Conservation (phyloP, 768 basidiomycete species). For the Dacryopinax primogenitus region DNA sequence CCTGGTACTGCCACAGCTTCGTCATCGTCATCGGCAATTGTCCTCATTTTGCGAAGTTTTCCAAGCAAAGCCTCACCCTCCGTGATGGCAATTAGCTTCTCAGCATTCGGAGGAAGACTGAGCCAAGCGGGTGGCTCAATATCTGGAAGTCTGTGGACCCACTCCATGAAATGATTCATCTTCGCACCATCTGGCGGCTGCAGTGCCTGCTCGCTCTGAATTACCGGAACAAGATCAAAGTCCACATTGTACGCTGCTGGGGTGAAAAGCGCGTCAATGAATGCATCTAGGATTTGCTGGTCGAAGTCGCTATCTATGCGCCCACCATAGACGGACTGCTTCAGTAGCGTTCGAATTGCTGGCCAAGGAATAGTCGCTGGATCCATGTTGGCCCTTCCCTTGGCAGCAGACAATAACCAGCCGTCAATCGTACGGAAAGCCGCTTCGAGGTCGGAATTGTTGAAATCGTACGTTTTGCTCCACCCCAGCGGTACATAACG, state of each 20-base stretch:
- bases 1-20: slow-evolving; percentile 39
- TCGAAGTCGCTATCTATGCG: slow-evolving; percentile 92
- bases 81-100: slow-evolving; percentile 77
- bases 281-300: slow-evolving; percentile 81
- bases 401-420: slow-evolving; percentile 69
- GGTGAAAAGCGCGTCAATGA: slow-evolving; percentile 83
- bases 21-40: slow-evolving; percentile 75
- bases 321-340: slow-evolving; percentile 92
- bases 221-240: slow-evolving; percentile 68
- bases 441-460: slow-evolving; percentile 93
- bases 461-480: slow-evolving; percentile 97
- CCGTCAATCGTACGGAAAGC: slow-evolving; percentile 85
- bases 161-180: slow-evolving; percentile 76
- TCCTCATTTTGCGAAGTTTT: slow-evolving; percentile 88
- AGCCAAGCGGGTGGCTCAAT: slow-evolving; percentile 92
- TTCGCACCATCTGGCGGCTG: slow-evolving; percentile 83
- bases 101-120: slow-evolving; percentile 82
- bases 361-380: slow-evolving; percentile 90
- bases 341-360: slow-evolving; percentile 83
- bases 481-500: slow-evolving; percentile 94
- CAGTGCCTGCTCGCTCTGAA: slow-evolving; percentile 44
- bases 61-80: slow-evolving; percentile 78
- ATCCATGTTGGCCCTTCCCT: slow-evolving; percentile 83
- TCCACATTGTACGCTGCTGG: slow-evolving; percentile 82
- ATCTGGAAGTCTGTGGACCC: slow-evolving; percentile 82